These are phyloP conservation scores for Malassezia japonica DNA, from an alignment of 1,284 basidiomycete genomes.

Conservation along the genomic window DNA sequence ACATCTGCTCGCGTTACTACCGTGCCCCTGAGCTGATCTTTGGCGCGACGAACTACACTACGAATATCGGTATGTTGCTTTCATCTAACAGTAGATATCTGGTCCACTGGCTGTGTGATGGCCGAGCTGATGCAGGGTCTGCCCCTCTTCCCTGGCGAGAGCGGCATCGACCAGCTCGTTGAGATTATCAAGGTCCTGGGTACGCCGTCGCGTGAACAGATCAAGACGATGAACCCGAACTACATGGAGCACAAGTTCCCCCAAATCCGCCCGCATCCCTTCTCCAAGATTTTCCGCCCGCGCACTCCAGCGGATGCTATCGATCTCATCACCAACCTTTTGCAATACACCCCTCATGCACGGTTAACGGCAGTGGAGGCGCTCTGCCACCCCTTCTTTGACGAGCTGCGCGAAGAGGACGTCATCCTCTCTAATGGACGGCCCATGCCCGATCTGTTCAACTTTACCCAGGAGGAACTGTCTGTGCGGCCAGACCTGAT, in stretches of 20 bases:
- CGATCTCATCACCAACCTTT: conserved; percentile 81
- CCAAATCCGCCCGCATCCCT: conserved; percentile 76
- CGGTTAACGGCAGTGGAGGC: conserved; percentile 86
- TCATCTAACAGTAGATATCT: conserved; percentile 60
- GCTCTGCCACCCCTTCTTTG: conserved; percentile 78
- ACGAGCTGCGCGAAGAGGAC: conserved; percentile 71
- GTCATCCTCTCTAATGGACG: conserved; percentile 92
- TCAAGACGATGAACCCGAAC: conserved; percentile 99
- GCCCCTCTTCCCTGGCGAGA: conserved; percentile 96
- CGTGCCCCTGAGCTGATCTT: conserved; percentile 98
- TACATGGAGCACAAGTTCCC: conserved; percentile 99
- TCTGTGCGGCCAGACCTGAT: conserved; percentile 91
- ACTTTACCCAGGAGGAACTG: conserved; percentile 93
- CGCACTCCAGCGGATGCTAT: conserved; percentile 93
- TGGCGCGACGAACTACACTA: conserved; percentile 99
- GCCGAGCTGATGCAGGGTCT: conserved; percentile 98
- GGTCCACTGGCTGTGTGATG: conserved; percentile 99
- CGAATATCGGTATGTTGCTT: conserved; percentile 78
- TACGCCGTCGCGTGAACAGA: conserved; percentile 95
- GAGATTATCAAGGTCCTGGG: conserved; percentile 99
- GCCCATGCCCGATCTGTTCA: conserved; percentile 84
- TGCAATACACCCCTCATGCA: conserved; percentile 92
- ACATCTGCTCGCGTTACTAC: conserved; percentile 99
- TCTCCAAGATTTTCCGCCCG: conserved; percentile 82
- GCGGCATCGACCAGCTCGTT: conserved; percentile 96